Base-by-base conservation (phyloP, 169 alveolate genomes). In the Fabrea salina region DNA sequence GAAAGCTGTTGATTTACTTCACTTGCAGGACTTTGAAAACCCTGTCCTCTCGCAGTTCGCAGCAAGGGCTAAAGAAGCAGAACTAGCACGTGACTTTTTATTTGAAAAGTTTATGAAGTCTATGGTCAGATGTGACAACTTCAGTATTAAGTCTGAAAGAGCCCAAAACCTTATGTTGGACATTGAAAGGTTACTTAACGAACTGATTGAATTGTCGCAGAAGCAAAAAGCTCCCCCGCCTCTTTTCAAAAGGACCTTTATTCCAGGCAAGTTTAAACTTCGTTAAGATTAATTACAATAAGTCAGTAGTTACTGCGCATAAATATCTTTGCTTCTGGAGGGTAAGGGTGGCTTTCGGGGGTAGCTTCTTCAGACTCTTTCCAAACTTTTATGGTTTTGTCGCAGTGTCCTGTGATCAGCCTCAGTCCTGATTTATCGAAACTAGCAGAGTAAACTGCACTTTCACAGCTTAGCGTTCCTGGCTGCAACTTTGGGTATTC, bases 361-460 rank as follows among this genome's bases (percentile, higher is more conserved):
- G 94, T 83, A 6, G 94, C 94, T 19, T 88, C 85, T 58, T 89
- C 94, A 64, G 87, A 91, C 80, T 93, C 94, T 78, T 86, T 88
- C 82, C 94, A 87, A 58, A 97, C 95, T 92, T 98, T 98, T 56
- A 98, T 97, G 7, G 99, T 97, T 89, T 98, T 98, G 89, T 98
- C 99, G 67, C 99, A 97, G 78, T 98, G 99, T 11, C 98, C 99
- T 25, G 99, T 97, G 43, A 98, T 92, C 64, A 98, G 82, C 76
- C 99, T 96, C 44, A 97, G 91, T 76, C 95, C 98, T 77, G 98
- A 92, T 85, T 90, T 91, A 87, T 98, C 99, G 80, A 98, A 96
- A 27, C 90, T 91, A 85, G 96, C 80, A 54, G 95, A 94, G 82
- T 96, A 95, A 8, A 98, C 97, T 16, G 98, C 98, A 79, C 96